Evolutionary conservation across 1,284 basidiomycete genomes (phyloP).

Genomic region (Ganoderma resinaceum): DNA sequence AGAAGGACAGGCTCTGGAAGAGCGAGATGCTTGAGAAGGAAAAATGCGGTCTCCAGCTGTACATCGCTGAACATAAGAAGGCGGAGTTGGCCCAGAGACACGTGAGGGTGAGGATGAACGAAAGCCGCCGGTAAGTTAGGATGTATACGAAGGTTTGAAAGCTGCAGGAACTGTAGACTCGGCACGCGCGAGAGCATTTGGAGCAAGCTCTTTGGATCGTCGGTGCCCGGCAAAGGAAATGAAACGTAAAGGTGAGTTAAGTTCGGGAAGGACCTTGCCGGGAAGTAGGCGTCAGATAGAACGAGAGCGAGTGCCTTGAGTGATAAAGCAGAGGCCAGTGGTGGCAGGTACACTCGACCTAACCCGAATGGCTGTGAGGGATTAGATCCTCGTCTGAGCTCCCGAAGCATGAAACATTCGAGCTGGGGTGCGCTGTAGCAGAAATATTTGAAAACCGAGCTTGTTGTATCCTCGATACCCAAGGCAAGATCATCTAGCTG

Average conservation of each 20-base stretch:
- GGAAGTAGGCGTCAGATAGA: neutral
- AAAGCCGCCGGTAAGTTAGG: neutral
- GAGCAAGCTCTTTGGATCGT: neutral
- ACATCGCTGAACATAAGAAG: neutral
- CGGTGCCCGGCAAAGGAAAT: neutral
- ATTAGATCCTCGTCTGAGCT: neutral
- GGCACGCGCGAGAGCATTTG: neutral
- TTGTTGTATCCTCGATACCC: neutral
- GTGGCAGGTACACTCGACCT: neutral
- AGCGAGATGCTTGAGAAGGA: neutral
- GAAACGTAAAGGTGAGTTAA: neutral
- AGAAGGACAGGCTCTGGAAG: neutral
- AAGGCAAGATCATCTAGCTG: neutral
- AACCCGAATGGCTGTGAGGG: no score
- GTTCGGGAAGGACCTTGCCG: neutral
- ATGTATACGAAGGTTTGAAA: neutral
- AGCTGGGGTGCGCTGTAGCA: neutral
- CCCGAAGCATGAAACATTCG: neutral
- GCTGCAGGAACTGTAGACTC: neutral
- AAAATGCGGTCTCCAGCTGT: neutral
- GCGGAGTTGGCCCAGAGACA: neutral
- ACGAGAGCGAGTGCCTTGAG: neutral
- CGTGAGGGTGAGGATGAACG: neutral
- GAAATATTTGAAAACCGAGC: neutral
- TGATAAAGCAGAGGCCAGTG: neutral